Evolutionary conservation across 2,329 filamentous ascomycete species (phyloP).

Genomic region (Trichophyton rubrum): DNA sequence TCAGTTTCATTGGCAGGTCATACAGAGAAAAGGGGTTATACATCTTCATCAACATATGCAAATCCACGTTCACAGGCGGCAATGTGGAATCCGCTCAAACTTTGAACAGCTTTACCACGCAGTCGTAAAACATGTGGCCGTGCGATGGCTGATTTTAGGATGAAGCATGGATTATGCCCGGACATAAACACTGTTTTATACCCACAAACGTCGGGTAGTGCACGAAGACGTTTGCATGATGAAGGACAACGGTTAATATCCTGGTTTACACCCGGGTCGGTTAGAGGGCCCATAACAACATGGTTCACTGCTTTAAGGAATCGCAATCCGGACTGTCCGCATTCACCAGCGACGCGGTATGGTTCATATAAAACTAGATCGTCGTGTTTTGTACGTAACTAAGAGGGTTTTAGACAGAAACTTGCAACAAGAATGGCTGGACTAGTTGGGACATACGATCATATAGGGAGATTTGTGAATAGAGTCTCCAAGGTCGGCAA

Average conservation of each 20-base stretch:
- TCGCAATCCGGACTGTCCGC: constrained; percentile 38
- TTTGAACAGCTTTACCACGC: constrained; percentile 54
- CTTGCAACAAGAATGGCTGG: neutral
- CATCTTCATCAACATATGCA: constrained; percentile 58
- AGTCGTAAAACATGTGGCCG: constrained; percentile 62
- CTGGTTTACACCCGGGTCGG: neutral
- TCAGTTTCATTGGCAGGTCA: neutral
- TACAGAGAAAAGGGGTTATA: constrained; percentile 16
- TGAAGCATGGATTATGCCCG: constrained; percentile 64
- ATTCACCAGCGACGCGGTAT: constrained; percentile 37
- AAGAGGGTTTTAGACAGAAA: neutral
- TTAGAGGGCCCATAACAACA: constrained; percentile 18
- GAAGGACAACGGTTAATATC: neutral
- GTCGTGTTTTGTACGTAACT: constrained; percentile 67
- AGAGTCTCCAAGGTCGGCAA: constrained; percentile 72
- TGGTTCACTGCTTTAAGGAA: constrained; percentile 67
- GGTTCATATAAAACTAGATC: constrained; percentile 84
- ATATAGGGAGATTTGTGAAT: constrained; percentile 62
- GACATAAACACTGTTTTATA: constrained; percentile 74
- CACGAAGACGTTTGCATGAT: constrained; percentile 36
- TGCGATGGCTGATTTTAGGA: constrained; percentile 70
- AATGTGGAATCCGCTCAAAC: constrained; percentile 65
- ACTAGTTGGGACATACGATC: constrained; percentile 46
- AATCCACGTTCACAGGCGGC: constrained; percentile 69
- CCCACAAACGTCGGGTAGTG: constrained; percentile 47